Percentiles rank a stretch among this genome's conserved stretches.
Evolutionary conservation across 495 filamentous ascomycete species (phyloP).

Genomic region (Parmelia sp.): DNA sequence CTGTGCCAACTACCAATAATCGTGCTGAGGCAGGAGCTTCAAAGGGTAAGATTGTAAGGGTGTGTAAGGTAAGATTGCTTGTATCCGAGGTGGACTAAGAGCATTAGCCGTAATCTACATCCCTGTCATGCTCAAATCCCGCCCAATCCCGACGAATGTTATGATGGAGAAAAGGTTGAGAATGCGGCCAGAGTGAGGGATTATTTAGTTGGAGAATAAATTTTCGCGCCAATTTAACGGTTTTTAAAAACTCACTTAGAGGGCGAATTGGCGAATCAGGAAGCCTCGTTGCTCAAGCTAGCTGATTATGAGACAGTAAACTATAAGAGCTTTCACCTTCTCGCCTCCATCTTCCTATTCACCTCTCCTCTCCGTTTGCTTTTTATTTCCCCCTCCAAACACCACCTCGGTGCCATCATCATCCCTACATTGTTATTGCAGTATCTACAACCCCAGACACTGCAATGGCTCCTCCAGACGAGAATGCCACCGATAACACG

Average conservation of each 20-base stretch:
- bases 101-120: slow-evolving; percentile 9
- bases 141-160: slow-evolving; percentile 16
- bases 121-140: slow-evolving; percentile 1
- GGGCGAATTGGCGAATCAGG: slow-evolving; percentile 4
- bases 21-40: neutral
- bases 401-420: slow-evolving; percentile 20
- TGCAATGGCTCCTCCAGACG: slow-evolving; percentile 26
- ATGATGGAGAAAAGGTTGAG: neutral
- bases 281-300: slow-evolving; percentile 6
- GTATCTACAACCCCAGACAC: slow-evolving; percentile 18
- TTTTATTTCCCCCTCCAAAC: neutral
- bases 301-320: slow-evolving; percentile 14
- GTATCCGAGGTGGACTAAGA: neutral
- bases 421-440: slow-evolving; percentile 20
- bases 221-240: slow-evolving; percentile 16
- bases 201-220: slow-evolving; percentile 11
- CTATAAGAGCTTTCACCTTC: slow-evolving; percentile 17
- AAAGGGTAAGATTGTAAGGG: neutral
- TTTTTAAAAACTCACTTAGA: slow-evolving; percentile 13
- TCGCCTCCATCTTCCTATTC: slow-evolving; percentile 3
- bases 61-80: neutral
- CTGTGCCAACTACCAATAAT: too few species aligned
- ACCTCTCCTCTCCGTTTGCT: slow-evolving; percentile 14
- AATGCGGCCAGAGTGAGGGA: slow-evolving; percentile 12
- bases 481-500: slow-evolving; percentile 13